A percentile compares a stretch with the other conserved stretches of the same genome.
Conservation (phyloP, 345 rosid species). For the Conringia planisiliqua region DNA sequence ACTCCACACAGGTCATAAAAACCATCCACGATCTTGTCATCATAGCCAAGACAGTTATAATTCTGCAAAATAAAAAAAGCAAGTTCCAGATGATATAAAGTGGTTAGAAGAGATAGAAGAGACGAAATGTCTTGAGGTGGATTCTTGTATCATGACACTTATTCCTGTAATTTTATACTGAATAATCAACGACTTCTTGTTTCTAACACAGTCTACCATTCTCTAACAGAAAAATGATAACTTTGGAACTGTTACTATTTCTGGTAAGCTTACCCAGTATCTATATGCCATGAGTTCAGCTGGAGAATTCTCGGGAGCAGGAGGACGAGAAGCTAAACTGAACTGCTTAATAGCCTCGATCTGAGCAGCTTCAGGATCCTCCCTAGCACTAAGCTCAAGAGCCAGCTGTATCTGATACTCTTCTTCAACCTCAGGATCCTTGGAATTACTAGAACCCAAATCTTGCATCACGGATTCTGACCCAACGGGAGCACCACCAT, state of each 20-base stretch:
- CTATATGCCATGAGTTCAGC: conserved; percentile 91
- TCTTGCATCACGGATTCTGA: conserved; percentile 46
- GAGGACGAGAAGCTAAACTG: conserved; percentile 71
- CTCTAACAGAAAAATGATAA: background rate
- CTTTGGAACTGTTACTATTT: background rate
- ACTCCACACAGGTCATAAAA: conserved; percentile 85
- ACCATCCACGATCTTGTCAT: conserved; percentile 96
- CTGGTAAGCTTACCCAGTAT: conserved; percentile 70
- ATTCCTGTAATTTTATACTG: background rate
- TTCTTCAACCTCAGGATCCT: conserved; percentile 85
- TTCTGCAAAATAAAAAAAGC: conserved; percentile 62
- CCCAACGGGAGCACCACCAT: conserved; percentile 45
- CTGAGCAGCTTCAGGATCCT: conserved; percentile 98
- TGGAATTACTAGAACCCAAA: conserved; percentile 53
- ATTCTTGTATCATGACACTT: background rate
- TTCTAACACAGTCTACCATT: background rate
- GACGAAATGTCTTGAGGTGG: conserved; percentile 19
- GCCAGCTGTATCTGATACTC: conserved; percentile 93
- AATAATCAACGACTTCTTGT: background rate
- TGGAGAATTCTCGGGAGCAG: conserved; percentile 61
- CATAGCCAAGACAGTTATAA: conserved; percentile 88
- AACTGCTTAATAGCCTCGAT: conserved; percentile 96
- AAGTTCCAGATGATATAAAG: conserved; percentile 53
- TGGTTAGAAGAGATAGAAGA: conserved; percentile 14
- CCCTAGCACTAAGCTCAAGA: conserved; percentile 87